Evolutionary conservation across 2,329 filamentous ascomycete species (phyloP), one percentile per base, ranked within the genome.

Genomic region (Chrysosporium queenslandicum): DNA sequence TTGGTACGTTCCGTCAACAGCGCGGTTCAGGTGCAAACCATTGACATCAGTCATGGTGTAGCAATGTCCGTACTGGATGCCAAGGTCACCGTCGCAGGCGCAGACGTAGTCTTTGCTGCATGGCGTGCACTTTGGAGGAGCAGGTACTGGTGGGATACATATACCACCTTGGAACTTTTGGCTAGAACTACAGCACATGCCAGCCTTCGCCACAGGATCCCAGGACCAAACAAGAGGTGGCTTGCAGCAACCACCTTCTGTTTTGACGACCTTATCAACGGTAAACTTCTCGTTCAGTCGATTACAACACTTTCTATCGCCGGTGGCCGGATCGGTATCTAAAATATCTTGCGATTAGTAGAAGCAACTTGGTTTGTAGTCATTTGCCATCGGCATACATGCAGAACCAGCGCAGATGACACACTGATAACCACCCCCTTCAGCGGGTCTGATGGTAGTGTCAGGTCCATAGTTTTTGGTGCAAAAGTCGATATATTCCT

Each of bases 41-140:
- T 53, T 53, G 32, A 53, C 34, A 29, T 53, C 50, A 21, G 50
- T 53, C 50, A 53, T 46, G 8, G 50, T 53, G 25, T 53, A 53
- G 37, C 50, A 53, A 29, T 53, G 50, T 3, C 50, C 50, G 29
- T 53, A 53, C 29, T 32, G 41, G 23, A 53, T 20, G 20, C 50
- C 50, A 21, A 53, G 50, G 20, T 53, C 16, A 14, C 50, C 50
- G 41, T 53, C 50, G 23, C 43, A 48, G 30, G 41, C 42, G 39
- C 50, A 53, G 25, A 29, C 50, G 23, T 39, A 53, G 14, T 47
- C 18, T 14, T 53, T 53, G 20, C n/a, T 39, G 36, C 50, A 53
- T 21, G 29, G 14, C 2, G 16, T 2, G 25, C 50, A 53, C 37
- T 37, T 52, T 6, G 34, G 20, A 18, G 34, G 34, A 5, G 14